Percentiles rank a stretch among this genome's conserved stretches.
These are phyloP conservation scores for Trichoderma simmonsii DNA, from an alignment of 2,329 filamentous ascomycete species.

Conservation along the genomic window DNA sequence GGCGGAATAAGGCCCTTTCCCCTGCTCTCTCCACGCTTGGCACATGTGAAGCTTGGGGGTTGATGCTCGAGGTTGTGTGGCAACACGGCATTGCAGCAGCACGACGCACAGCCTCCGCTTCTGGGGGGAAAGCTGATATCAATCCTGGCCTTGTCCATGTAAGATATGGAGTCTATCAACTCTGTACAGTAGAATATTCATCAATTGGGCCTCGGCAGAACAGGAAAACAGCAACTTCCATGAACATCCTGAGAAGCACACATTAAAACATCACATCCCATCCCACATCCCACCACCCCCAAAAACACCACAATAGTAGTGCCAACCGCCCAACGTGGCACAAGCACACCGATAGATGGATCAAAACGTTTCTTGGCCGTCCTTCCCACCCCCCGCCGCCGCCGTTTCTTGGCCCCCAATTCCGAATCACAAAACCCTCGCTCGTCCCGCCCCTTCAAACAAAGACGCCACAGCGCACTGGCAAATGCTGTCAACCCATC, in stretches of 20 bases:
- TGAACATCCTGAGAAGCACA: background rate
- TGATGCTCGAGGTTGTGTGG: background rate
- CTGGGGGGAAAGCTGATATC: background rate
- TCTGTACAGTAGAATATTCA: background rate
- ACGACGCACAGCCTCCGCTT: background rate
- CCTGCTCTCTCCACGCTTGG: background rate
- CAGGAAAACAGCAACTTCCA: background rate
- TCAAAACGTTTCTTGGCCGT: background rate
- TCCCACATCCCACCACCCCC: background rate
- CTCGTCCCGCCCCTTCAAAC: background rate
- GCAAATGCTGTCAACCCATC: background rate
- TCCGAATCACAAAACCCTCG: background rate
- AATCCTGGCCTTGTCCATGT: background rate
- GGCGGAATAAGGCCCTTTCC: background rate
- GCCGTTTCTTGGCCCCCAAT: background rate
- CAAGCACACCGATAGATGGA: conserved; percentile 3
- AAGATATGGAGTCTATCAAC: background rate
- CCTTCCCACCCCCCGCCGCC: background rate
- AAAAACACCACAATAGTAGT: background rate
- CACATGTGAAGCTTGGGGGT: background rate
- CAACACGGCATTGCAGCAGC: background rate
- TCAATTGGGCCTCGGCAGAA: background rate
- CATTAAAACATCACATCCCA: background rate
- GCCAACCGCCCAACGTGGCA: background rate
- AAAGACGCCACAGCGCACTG: conserved; percentile 7